Conservation (phyloP, 2,329 filamentous ascomycete genomes). For the Penicillium thymicola region DNA sequence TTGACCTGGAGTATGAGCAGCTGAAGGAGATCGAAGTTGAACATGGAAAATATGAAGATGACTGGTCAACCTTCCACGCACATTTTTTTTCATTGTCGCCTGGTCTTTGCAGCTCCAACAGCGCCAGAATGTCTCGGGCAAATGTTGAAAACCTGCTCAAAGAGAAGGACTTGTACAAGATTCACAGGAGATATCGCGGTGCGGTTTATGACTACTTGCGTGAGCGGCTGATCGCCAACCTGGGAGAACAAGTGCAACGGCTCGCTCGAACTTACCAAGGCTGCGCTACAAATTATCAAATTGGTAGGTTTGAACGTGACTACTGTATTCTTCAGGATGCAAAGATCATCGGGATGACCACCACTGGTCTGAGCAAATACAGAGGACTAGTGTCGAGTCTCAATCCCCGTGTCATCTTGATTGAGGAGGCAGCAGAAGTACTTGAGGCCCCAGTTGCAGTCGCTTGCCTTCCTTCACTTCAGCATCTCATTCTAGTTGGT, state of each 20-base stretch:
- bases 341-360: slow-evolving; percentile 66
- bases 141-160: slow-evolving; percentile 37
- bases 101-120: slow-evolving; percentile 31
- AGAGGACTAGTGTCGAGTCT: slow-evolving; percentile 65
- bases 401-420: slow-evolving; percentile 64
- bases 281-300: slow-evolving; percentile 52
- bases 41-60: slow-evolving; percentile 51
- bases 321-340: slow-evolving; percentile 58
- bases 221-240: slow-evolving; percentile 49
- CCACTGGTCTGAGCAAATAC: slow-evolving; percentile 78
- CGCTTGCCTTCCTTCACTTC: slow-evolving; percentile 58
- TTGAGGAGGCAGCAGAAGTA: slow-evolving; percentile 79
- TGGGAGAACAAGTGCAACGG: slow-evolving; percentile 49
- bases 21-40: slow-evolving; percentile 61
- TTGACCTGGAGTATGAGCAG: slow-evolving; percentile 60
- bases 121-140: slow-evolving; percentile 25
- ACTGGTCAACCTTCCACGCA: slow-evolving; percentile 53
- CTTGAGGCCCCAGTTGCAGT: slow-evolving; percentile 56
- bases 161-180: slow-evolving; percentile 58
- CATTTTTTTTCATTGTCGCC: slow-evolving; percentile 44
- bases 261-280: slow-evolving; percentile 51
- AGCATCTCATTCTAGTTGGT: slow-evolving; percentile 68
- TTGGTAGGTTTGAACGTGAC: slow-evolving; percentile 59
- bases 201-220: slow-evolving; percentile 66
- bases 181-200: slow-evolving; percentile 56